Percentiles rank a stretch among this genome's conserved stretches.
phyloP scores from a whole-genome alignment of 176 grass and related monocot species.

The Eragrostis curvula region DNA sequence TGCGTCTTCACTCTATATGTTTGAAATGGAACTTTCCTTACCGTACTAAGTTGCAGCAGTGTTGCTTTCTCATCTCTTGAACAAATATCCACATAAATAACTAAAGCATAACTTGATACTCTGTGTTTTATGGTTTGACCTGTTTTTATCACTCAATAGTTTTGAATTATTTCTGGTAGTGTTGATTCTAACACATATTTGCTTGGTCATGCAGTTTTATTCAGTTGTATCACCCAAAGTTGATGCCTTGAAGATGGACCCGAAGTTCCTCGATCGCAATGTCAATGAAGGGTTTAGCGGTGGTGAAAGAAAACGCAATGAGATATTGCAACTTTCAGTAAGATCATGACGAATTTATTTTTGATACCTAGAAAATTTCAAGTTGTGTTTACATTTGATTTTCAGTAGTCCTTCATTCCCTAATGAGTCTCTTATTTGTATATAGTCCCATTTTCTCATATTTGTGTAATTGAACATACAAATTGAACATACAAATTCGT shows the following conservation, averaged over 20 bases:
- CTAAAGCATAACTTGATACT: neutral
- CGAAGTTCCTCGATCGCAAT: slow-evolving; percentile 83
- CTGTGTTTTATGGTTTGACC: neutral
- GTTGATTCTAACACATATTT: slow-evolving; percentile 36
- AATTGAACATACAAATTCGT: slow-evolving; percentile 1
- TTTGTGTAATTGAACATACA: neutral
- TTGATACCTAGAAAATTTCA: neutral
- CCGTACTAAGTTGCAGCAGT: neutral
- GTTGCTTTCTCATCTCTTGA: neutral
- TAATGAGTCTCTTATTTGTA: neutral
- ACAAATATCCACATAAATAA: neutral
- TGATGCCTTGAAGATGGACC: slow-evolving; percentile 79
- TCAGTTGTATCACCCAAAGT: slow-evolving; percentile 69
- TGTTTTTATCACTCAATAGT: neutral
- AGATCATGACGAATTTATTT: slow-evolving; percentile 7
- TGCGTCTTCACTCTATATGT: neutral
- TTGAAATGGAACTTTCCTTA: neutral
- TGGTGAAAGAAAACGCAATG: slow-evolving; percentile 96
- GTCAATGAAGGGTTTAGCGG: slow-evolving; percentile 98
- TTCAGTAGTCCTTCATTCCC: slow-evolving; percentile 4
- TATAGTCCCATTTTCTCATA: neutral
- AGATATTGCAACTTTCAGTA: slow-evolving; percentile 98
- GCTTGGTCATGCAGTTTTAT: slow-evolving; percentile 67
- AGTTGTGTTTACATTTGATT: slow-evolving; percentile 17
- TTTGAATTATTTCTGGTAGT: slow-evolving; percentile 8